Evolutionary conservation across 2,329 filamentous ascomycete genomes (phyloP).

Genomic region (Fusarium odoratissimum): DNA sequence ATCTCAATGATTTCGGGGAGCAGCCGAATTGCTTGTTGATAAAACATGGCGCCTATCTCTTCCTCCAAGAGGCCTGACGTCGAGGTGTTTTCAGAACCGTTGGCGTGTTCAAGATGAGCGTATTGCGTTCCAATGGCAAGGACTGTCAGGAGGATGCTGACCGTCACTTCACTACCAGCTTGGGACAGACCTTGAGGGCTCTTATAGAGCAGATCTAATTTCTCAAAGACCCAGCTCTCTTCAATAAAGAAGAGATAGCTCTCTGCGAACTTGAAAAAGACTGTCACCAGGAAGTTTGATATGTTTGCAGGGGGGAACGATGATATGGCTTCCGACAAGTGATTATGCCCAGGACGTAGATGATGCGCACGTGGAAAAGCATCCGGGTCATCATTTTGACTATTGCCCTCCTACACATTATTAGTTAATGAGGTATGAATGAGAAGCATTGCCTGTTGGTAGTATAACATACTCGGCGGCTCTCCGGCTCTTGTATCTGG

Average conservation of each 20-base stretch:
- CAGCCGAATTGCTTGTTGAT: not conserved
- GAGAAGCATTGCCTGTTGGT: rapidly evolving
- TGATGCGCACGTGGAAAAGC: constrained; percentile 3
- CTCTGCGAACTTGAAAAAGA: constrained; percentile 1
- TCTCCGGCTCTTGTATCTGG: not conserved
- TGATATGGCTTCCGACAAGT: not conserved
- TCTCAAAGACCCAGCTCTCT: not conserved
- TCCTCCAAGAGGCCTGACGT: not conserved
- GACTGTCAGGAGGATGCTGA: not conserved
- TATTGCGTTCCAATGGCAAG: constrained; percentile 7
- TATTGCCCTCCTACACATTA: not conserved
- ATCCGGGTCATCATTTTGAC: not conserved
- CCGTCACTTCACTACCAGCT: not conserved
- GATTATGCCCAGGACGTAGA: not conserved
- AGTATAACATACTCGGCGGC: not conserved
- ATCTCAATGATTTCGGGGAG: constrained; percentile 1
- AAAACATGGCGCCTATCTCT: constrained; percentile 10
- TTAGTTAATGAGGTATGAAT: not conserved
- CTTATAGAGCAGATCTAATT: not conserved
- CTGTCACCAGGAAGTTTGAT: not conserved
- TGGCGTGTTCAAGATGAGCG: not conserved
- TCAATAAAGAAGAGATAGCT: constrained; percentile 5
- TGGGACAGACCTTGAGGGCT: not conserved
- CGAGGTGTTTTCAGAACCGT: not conserved
- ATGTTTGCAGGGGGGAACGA: not conserved